A percentile compares a stretch with the other conserved stretches of the same genome.
Conservation (phyloP, 176 grass and related monocot species). For the Calamus simplicifolius region DNA sequence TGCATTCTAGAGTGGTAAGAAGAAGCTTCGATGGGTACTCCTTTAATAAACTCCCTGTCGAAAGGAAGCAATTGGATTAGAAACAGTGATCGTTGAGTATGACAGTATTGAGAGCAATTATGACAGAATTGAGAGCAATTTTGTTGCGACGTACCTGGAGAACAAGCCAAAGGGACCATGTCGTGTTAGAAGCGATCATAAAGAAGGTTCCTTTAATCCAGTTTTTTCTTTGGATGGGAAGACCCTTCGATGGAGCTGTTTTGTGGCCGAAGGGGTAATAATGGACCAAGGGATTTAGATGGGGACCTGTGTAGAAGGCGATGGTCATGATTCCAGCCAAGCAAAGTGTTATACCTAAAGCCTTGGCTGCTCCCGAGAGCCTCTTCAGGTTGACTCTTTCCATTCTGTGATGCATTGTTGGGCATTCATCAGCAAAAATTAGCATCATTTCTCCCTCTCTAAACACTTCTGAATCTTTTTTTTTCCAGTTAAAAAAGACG, state of each 20-base stretch:
- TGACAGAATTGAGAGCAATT: background rate
- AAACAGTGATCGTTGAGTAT: background rate
- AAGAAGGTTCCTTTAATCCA: conserved; percentile 64
- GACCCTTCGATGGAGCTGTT: background rate
- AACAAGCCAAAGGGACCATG: conserved; percentile 68
- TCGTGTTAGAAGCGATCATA: conserved; percentile 28
- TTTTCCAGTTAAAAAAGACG: too few relatives aligned
- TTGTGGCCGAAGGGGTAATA: conserved; percentile 20
- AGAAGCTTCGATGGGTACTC: conserved; percentile 78
- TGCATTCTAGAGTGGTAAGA: conserved; percentile 34
- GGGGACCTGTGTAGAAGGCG: conserved; percentile 55
- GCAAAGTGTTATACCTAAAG: conserved; percentile 34
- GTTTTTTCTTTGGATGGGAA: conserved; percentile 11
- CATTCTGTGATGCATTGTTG: conserved; percentile 13
- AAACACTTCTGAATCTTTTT: too few relatives aligned
- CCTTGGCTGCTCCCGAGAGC: conserved; percentile 31
- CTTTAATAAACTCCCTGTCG: conserved; percentile 37
- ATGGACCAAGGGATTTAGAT: conserved; percentile 42
- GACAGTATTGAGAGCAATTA: background rate
- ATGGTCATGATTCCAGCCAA: conserved; percentile 39
- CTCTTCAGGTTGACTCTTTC: conserved; percentile 39
- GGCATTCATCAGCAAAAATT: too few relatives aligned
- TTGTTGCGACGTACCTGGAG: conserved; percentile 24
- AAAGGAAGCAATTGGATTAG: background rate
- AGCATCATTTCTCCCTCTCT: too few relatives aligned